Base-by-base conservation (phyloP, 257 asterid genomes). In the Fraxinus excelsior region DNA sequence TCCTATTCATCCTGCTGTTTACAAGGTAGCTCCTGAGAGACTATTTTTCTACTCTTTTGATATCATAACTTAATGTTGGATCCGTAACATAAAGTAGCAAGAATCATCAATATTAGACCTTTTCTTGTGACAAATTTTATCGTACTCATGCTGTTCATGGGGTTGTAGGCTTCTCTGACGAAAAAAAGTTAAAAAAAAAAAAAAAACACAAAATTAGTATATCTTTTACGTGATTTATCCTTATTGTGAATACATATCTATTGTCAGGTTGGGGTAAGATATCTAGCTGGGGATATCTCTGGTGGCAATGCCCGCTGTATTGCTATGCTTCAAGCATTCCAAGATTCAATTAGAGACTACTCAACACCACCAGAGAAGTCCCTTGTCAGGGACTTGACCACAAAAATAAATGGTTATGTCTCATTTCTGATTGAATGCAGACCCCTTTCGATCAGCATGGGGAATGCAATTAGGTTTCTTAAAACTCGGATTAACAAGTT, bases 251-350 rank as follows among this genome's bases (percentile, higher is more conserved):
- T 80, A 49, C 84, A 56, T 78, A 67, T 74, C 18, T 84, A 31
- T 76, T 31, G 76, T 80, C 94, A 94, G 98, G 98, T 89, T 78
- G 98, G 98, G 65, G 85, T 90, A 73, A 87, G 94, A 82, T 90
- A 90, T 80, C 83, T 94, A 83, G 84, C 94, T 80, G 98, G 97
- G 72, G 97, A 89, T 80, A 94, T 92, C 71, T 87, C 93, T 73
- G 98, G 96, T 76, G 97, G 98, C 75, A 94, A 94, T 87, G 94
- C 98, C 49, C 96, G 96, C 21, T 94, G 98, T 80, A 86, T 92
- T 76, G 97, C 97, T 16, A 94, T 94, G 98, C 98, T 94, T 72
- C 90, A 89, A 87, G 96, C 96, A 23, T 87, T 94, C 84, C 94
- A 86, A 82, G 97, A 94, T 81, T 85, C 94, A 5, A 90, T 94